These are phyloP conservation scores for Sphagnum magellanicum DNA, from an alignment of 228 moss, liverwort and hornwort genomes.

Conservation along the genomic window DNA sequence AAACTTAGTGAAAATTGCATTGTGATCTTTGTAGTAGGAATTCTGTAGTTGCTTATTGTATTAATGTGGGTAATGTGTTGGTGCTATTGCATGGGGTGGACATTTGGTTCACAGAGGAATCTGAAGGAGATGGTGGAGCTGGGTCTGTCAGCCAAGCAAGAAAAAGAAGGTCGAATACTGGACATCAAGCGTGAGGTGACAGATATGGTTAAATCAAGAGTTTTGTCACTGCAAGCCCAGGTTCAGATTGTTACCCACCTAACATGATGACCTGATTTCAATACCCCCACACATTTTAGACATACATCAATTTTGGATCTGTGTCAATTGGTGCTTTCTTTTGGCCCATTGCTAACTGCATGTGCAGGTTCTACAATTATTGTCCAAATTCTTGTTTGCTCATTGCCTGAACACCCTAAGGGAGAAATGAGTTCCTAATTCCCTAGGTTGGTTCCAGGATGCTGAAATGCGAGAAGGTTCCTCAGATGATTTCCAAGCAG, in stretches of 20 bases:
- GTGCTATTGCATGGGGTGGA: no score
- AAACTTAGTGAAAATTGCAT: no score
- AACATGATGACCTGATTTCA: no score
- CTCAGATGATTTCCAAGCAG: slow-evolving; percentile 72
- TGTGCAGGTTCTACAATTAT: not conserved
- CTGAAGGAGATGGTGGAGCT: slow-evolving; percentile 98
- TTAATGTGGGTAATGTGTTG: no score
- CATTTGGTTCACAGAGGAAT: slow-evolving; percentile 54
- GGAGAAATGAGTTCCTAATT: not conserved
- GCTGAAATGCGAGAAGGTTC: slow-evolving; percentile 65
- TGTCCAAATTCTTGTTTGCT: no score
- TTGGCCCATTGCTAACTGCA: not conserved
- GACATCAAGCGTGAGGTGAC: slow-evolving; percentile 94
- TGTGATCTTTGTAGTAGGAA: no score
- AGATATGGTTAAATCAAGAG: slow-evolving; percentile 79
- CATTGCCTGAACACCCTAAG: not conserved
- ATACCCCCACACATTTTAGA: no score
- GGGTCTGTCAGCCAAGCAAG: slow-evolving; percentile 91
- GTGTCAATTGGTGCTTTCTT: not conserved
- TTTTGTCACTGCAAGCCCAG: slow-evolving; percentile 52
- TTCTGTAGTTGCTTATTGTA: no score
- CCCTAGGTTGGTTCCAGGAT: slow-evolving; percentile 23
- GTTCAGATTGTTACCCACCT: slow-evolving; percentile 13
- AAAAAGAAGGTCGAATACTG: slow-evolving; percentile 85
- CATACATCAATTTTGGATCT: no score